Conservation (phyloP, 2,329 filamentous ascomycete genomes). For the Pyrenophora tritici-repentis region DNA sequence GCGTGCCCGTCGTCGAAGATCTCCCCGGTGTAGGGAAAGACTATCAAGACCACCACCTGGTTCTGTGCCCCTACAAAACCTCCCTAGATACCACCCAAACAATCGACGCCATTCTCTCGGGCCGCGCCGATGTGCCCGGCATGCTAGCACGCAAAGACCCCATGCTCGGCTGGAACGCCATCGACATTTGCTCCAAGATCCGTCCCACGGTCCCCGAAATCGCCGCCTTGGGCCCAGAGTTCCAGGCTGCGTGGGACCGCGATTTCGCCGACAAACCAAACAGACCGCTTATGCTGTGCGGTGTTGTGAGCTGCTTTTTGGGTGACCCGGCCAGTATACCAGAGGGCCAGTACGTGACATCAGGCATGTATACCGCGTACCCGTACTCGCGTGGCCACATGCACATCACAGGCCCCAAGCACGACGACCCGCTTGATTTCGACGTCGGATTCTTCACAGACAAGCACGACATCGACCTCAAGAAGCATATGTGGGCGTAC, state of each 20-base stretch:
- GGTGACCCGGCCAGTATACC: conserved; percentile 38
- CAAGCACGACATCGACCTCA: conserved; percentile 61
- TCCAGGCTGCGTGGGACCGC: conserved; percentile 59
- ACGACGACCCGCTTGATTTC: conserved; percentile 58
- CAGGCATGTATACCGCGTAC: conserved; percentile 62
- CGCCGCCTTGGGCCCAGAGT: conserved; percentile 57
- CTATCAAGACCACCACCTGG: conserved; percentile 65
- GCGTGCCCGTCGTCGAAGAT: conserved; percentile 59
- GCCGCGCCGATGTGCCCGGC: conserved; percentile 53
- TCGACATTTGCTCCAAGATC: conserved; percentile 62
- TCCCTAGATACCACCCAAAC: conserved; percentile 55
- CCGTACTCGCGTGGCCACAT: conserved; percentile 66
- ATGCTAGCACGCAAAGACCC: conserved; percentile 56
- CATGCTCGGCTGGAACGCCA: conserved; percentile 62
- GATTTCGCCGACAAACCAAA: conserved; percentile 57
- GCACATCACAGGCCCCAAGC: conserved; percentile 59
- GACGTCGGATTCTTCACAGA: conserved; percentile 63
- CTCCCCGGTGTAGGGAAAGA: conserved; percentile 68
- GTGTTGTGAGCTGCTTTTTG: conserved; percentile 41
- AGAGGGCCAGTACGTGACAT: conserved; percentile 58
- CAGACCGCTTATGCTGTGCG: conserved; percentile 57
- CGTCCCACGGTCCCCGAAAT: conserved; percentile 61
- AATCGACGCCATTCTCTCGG: conserved; percentile 59
- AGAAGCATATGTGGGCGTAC: conserved; percentile 66
- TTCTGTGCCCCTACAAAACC: conserved; percentile 59